Evolutionary conservation across 1,139 yeast genomes (phyloP), one percentile per base, ranked within the genome.

Genomic region (Lodderomyces theae): DNA sequence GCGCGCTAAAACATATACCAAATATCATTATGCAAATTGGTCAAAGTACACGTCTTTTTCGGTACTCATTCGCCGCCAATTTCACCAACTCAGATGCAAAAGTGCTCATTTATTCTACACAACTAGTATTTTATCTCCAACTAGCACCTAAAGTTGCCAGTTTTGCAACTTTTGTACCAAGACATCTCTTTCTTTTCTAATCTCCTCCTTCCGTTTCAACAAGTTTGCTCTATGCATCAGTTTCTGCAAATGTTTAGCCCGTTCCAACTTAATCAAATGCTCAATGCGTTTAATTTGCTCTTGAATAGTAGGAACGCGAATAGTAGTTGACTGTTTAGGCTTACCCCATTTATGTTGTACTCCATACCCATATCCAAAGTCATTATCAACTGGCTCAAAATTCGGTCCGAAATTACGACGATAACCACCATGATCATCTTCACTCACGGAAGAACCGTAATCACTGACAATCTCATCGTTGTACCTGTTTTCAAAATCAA

Each of bases 401-500:
- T 12, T n/a, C 9, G 5, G 11, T 10, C 26, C 4, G 11, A 4
- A 4, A 23, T 23, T 4, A 4, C 29, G 3, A 25, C 29, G 15
- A n/a, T 9, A 11, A n/a, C 31, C 23, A 10, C 35, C 42, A 10
- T 32, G 19, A 13, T 37, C 37, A 10, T 42, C 51, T 17, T 34
- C 37, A 5, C 42, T 46, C 9, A 47, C 52, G 11, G 12, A 8
- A 24, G 31, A 13, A 5, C 31, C 55, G 29, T 48, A 47, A 37
- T 52, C 55, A 34, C 47, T 50, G 17, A 46, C 47, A 24, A 58
- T 42, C 34, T 54, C 64, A n/a, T 18, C 33, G 31, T 45, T 33
- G 25, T 41, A 45, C 31, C 38, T 41, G 23, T 39, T 19, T 13
- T 37, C 37, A 21, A 40, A 45, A 33, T 45, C 47, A 16, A 36